phyloP scores from a whole-genome alignment of 768 basidiomycete species.

The Cubamyces lactineus region DNA sequence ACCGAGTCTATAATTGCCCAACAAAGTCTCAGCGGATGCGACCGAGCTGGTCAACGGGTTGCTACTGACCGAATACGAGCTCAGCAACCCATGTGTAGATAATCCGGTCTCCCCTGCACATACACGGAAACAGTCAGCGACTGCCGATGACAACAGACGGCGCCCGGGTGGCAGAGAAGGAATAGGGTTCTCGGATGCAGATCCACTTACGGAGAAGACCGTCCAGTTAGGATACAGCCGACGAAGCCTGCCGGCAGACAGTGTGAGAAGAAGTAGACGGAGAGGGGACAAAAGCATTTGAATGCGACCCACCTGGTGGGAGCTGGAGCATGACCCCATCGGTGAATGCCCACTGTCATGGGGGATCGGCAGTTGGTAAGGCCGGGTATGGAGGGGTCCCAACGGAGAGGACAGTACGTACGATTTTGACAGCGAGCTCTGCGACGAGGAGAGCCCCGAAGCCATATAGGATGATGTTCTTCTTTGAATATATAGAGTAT shows the following conservation, averaged over 20 bases:
- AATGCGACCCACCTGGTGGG: slow-evolving; percentile 27
- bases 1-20: slow-evolving; percentile 24
- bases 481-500: slow-evolving; percentile 31
- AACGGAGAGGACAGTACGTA: slow-evolving; percentile 8
- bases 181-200: background rate
- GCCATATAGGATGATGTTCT: slow-evolving; percentile 20
- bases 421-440: slow-evolving; percentile 31
- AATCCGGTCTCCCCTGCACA: slow-evolving; percentile 27
- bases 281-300: background rate
- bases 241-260: slow-evolving; percentile 25
- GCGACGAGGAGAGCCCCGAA: slow-evolving; percentile 24
- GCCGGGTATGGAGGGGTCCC: too few relatives aligned
- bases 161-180: background rate
- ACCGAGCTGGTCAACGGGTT: background rate
- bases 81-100: slow-evolving; percentile 35
- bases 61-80: slow-evolving; percentile 29
- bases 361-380: background rate
- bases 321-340: slow-evolving; percentile 29
- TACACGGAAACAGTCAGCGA: background rate
- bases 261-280: background rate
- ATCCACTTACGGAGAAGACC: slow-evolving; percentile 25
- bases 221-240: slow-evolving; percentile 33
- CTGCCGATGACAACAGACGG: background rate
- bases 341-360: slow-evolving; percentile 32
- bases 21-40: background rate